Conservation (phyloP, 2,329 filamentous ascomycete species). For the Orbilia javanica region DNA sequence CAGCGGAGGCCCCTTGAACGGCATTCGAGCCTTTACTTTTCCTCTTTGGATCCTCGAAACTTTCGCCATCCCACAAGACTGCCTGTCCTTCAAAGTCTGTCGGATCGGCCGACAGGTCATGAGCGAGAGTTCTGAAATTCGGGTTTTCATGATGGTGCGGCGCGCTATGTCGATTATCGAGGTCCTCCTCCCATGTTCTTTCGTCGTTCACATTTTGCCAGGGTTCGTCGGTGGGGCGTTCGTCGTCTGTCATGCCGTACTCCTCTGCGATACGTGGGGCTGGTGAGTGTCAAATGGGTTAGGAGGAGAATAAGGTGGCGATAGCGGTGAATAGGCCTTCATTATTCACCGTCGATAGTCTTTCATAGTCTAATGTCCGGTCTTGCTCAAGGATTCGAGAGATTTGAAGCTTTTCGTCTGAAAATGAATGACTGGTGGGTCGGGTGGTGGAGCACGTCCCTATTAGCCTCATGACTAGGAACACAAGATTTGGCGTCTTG, state of each 20-base stretch:
- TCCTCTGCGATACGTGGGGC: conserved; percentile 1
- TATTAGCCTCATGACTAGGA: conserved; percentile 15
- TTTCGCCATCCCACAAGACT: conserved; percentile 46
- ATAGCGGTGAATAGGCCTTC: conserved; percentile 37
- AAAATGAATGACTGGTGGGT: background rate
- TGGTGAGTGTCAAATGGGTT: conserved; percentile 5
- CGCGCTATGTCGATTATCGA: conserved; percentile 6
- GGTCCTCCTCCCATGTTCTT: background rate
- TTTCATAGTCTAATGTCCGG: conserved; percentile 27
- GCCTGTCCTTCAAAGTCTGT: conserved; percentile 56
- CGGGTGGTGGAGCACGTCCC: conserved; percentile 17
- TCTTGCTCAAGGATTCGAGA: conserved; percentile 4
- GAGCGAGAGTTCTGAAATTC: conserved; percentile 26
- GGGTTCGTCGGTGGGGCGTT: conserved; percentile 24
- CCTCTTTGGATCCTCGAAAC: conserved; percentile 41
- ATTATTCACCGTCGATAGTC: conserved; percentile 34
- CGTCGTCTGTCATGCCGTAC: conserved; percentile 45
- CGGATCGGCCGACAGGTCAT: conserved; percentile 37
- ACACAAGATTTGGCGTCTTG: conserved; percentile 24
- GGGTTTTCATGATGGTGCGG: conserved; percentile 48
- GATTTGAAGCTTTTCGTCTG: conserved; percentile 15
- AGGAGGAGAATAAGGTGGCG: conserved; percentile 2
- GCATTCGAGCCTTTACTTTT: conserved; percentile 54
- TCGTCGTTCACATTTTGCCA: conserved; percentile 2
- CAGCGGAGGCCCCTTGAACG: conserved; percentile 54